phyloP scores from a whole-genome alignment of 345 rosid genomes.

The Citrus glauca region DNA sequence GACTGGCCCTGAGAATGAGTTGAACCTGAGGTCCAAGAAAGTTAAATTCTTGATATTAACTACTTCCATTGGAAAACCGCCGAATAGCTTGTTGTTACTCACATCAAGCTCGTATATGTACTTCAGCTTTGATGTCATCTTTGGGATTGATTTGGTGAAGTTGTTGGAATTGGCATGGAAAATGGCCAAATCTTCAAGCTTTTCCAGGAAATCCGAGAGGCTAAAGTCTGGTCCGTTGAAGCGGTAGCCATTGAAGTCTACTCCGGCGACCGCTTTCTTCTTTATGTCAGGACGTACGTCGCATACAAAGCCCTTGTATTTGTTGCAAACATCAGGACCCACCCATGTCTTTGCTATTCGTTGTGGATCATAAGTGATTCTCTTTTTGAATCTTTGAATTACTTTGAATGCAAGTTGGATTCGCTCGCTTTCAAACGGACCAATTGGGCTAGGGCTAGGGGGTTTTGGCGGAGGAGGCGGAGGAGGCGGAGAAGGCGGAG shows the following conservation, averaged over 20 bases:
- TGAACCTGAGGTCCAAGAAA: constrained; percentile 56
- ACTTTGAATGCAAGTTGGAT: constrained; percentile 4
- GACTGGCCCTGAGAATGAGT: constrained; percentile 30
- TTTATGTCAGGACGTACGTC: constrained; percentile 18
- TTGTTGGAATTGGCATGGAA: constrained; percentile 53
- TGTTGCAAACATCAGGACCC: constrained; percentile 20
- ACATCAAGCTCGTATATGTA: constrained; percentile 52
- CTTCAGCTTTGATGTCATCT: neutral
- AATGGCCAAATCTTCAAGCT: constrained; percentile 37
- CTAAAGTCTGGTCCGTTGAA: constrained; percentile 19
- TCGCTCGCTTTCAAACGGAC: neutral
- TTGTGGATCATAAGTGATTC: neutral
- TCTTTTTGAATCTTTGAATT: constrained; percentile 24
- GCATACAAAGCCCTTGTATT: constrained; percentile 38
- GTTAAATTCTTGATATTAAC: constrained; percentile 25
- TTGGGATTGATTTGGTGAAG: constrained; percentile 26
- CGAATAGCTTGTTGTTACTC: constrained; percentile 44
- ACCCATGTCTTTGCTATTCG: constrained; percentile 18
- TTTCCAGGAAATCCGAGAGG: constrained; percentile 22
- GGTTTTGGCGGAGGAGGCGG: rapidly evolving
- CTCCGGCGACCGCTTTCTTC: constrained; percentile 23
- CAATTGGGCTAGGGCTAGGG: neutral
- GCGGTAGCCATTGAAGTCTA: constrained; percentile 38
- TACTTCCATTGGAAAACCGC: constrained; percentile 34
- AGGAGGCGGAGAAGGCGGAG: rapidly evolving